Percentiles rank a stretch among this genome's conserved stretches.
Evolutionary conservation across 257 asterid genomes (phyloP).

Genomic region (Gentiana macrophylla): DNA sequence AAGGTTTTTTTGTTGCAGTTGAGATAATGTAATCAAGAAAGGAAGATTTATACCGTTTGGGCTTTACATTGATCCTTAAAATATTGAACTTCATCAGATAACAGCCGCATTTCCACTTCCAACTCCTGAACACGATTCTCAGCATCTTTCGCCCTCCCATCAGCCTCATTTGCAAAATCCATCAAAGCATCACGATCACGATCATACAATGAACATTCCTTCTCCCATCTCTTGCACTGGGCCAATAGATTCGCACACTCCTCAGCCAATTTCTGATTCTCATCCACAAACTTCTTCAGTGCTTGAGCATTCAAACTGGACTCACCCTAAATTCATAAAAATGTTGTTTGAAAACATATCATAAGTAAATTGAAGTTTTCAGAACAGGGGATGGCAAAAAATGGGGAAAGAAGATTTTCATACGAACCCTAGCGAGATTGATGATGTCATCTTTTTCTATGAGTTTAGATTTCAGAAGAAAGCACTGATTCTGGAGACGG

Average conservation of each 20-base stretch:
- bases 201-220: constrained; percentile 81
- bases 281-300: constrained; percentile 86
- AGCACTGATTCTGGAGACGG: constrained; percentile 41
- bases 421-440: constrained; percentile 66
- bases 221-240: constrained; percentile 77
- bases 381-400: background rate
- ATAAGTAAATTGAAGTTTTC: background rate
- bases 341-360: background rate
- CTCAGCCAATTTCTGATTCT: constrained; percentile 71
- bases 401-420: background rate
- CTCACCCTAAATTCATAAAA: constrained; percentile 47
- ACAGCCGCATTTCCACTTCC: constrained; percentile 50
- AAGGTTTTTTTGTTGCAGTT: too few relatives aligned
- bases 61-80: constrained; percentile 29
- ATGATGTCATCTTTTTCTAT: constrained; percentile 55
- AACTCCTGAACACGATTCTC: constrained; percentile 46
- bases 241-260: constrained; percentile 68
- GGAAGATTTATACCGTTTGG: constrained; percentile 34
- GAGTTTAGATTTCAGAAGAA: constrained; percentile 50
- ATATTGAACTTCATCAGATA: constrained; percentile 47
- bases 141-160: constrained; percentile 78
- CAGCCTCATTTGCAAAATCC: constrained; percentile 97
- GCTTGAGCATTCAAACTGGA: constrained; percentile 87
- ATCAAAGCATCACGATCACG: constrained; percentile 84
- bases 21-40: background rate